A percentile compares a stretch with the other conserved stretches of the same genome.
Conservation (phyloP, 1,139 yeast genomes). For the Yamadazyma spencermartinsiae region DNA sequence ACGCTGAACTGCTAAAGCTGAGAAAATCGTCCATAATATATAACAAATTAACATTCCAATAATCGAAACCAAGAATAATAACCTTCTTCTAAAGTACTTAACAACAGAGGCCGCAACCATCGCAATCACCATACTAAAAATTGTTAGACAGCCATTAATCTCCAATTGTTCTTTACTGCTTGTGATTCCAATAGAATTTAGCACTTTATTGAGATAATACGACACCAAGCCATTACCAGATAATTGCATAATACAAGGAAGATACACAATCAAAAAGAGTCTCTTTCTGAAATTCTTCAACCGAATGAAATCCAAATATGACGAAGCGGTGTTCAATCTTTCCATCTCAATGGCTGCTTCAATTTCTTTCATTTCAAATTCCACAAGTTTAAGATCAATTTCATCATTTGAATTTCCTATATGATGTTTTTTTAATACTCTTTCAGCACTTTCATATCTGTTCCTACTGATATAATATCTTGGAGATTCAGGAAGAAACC, state of each 20-base stretch:
- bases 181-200: constrained; percentile 51
- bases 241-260: constrained; percentile 44
- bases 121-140: constrained; percentile 40
- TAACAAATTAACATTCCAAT: constrained; percentile 38
- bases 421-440: constrained; percentile 43
- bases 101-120: constrained; percentile 28
- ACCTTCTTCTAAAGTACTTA: constrained; percentile 42
- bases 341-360: constrained; percentile 39
- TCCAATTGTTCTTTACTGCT: constrained; percentile 41
- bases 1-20: constrained; percentile 35
- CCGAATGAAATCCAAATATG: constrained; percentile 37
- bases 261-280: constrained; percentile 34
- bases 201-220: constrained; percentile 49
- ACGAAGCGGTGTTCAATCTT: constrained; percentile 22
- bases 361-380: constrained; percentile 48
- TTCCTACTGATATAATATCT: constrained; percentile 41
- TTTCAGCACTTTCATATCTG: constrained; percentile 35
- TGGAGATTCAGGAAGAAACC: constrained; percentile 49
- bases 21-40: constrained; percentile 39
- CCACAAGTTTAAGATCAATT: constrained; percentile 35
- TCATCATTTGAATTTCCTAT: constrained; percentile 35
- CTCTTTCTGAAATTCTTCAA: constrained; percentile 45
- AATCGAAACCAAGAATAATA: constrained; percentile 41
- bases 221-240: constrained; percentile 56
- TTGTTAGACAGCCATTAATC: constrained; percentile 47